These are phyloP conservation scores for Vitis riparia DNA, from an alignment of 164 flowering plant genomes.

Conservation along the genomic window DNA sequence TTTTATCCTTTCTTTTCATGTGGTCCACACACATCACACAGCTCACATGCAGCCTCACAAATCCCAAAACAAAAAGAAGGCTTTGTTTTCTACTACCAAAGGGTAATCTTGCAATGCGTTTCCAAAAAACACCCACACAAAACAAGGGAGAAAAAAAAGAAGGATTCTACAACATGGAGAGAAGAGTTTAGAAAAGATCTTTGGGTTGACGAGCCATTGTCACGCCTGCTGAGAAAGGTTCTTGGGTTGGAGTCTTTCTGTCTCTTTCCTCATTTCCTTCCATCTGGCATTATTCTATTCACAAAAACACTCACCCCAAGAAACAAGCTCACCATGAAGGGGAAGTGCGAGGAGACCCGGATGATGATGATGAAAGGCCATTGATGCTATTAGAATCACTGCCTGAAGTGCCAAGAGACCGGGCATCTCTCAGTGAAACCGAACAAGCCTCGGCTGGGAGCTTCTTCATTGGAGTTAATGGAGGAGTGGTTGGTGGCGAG, in stretches of 20 bases:
- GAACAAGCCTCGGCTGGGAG: slow-evolving; percentile 65
- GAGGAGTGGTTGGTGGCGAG: slow-evolving; percentile 37
- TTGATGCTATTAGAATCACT: slow-evolving; percentile 54
- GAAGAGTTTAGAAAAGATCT: slow-evolving; percentile 18
- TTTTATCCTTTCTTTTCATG: not conserved
- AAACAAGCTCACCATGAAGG: slow-evolving; percentile 60
- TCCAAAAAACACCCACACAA: slow-evolving; percentile 15
- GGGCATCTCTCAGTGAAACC: slow-evolving; percentile 49
- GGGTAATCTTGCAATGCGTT: not conserved
- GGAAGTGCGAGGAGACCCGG: slow-evolving; percentile 60
- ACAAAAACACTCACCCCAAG: slow-evolving; percentile 3
- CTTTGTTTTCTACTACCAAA: not conserved
- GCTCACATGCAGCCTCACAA: slow-evolving; percentile 21
- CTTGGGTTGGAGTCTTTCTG: not conserved
- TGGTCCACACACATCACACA: not conserved
- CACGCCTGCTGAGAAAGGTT: slow-evolving; percentile 15
- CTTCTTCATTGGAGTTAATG: slow-evolving; percentile 75
- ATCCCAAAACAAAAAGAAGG: slow-evolving; percentile 3
- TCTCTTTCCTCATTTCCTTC: not conserved
- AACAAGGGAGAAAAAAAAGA: slow-evolving; percentile 1
- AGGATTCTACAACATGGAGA: not conserved
- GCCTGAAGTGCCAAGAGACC: slow-evolving; percentile 45
- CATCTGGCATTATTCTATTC: slow-evolving; percentile 6
- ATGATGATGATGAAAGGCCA: slow-evolving; percentile 50
- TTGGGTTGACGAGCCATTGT: slow-evolving; percentile 23